These are phyloP conservation scores for Exophiala spinifera DNA, from an alignment of 2,329 filamentous ascomycete genomes.

Conservation along the genomic window DNA sequence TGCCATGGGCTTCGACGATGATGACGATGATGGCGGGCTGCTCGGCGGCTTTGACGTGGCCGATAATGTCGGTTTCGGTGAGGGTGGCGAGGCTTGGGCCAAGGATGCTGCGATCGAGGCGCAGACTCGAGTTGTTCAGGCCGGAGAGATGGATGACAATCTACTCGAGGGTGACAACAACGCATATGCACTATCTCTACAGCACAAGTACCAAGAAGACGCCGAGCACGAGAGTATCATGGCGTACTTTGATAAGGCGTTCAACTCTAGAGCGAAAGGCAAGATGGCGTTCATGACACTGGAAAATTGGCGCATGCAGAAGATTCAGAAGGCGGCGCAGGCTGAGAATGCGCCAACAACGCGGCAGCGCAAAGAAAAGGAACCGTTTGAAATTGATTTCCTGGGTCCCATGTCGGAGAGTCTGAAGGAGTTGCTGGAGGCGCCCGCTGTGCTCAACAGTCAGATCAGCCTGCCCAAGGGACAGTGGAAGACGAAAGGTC, in stretches of 20 bases:
- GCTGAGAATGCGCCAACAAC: constrained; percentile 41
- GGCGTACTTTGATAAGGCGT: constrained; percentile 94
- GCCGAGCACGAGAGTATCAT: constrained; percentile 83
- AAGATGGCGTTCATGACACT: constrained; percentile 92
- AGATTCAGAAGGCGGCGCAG: constrained; percentile 71
- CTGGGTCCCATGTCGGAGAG: constrained; percentile 67
- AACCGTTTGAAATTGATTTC: constrained; percentile 94
- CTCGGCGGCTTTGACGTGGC: constrained; percentile 56
- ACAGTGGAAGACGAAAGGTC: constrained; percentile 90
- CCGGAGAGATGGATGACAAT: constrained; percentile 52
- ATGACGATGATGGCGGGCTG: constrained; percentile 73
- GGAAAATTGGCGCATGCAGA: constrained; percentile 97
- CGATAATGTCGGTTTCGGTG: constrained; percentile 79
- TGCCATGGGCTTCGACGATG: constrained; percentile 75
- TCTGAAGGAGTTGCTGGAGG: constrained; percentile 75
- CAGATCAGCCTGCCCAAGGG: constrained; percentile 85
- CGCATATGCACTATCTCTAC: constrained; percentile 77
- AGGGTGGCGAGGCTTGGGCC: constrained; percentile 95
- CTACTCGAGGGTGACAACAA: constrained; percentile 57
- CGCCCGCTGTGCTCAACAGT: constrained; percentile 73
- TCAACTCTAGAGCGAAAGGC: constrained; percentile 53
- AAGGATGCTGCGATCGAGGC: constrained; percentile 82
- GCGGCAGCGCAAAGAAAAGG: constrained; percentile 84
- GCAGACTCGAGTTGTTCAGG: constrained; percentile 71
- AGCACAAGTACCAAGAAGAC: constrained; percentile 62